phyloP scores from a whole-genome alignment of 106 monocot genomes.

The Acorus calamus region DNA sequence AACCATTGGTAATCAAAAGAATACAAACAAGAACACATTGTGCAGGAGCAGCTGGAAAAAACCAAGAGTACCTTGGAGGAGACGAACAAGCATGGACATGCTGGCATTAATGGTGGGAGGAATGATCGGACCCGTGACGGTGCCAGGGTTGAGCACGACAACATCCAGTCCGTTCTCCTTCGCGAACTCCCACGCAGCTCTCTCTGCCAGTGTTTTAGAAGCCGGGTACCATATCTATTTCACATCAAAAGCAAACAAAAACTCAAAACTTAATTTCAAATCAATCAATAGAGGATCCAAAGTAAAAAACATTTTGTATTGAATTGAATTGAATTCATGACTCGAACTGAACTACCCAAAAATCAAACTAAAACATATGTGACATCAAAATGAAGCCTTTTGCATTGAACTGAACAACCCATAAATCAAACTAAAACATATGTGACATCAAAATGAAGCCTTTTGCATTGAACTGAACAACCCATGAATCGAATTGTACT shows the following conservation, averaged over 20 bases:
- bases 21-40: too few species aligned
- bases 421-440: background rate
- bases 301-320: too few species aligned
- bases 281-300: background rate
- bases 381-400: too few species aligned
- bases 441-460: too few species aligned
- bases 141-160: conserved; percentile 86
- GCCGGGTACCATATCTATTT: conserved; percentile 77
- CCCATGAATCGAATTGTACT: too few species aligned
- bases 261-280: too few species aligned
- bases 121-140: conserved; percentile 72
- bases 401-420: background rate
- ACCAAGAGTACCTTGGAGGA: conserved; percentile 43
- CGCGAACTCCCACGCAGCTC: conserved; percentile 79
- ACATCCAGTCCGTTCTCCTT: conserved; percentile 62
- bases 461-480: background rate
- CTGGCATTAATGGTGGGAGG: conserved; percentile 66
- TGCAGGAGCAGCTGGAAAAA: background rate
- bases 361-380: background rate
- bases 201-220: conserved; percentile 89
- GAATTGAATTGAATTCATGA: background rate
- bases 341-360: background rate
- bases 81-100: conserved; percentile 60
- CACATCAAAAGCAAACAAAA: too few species aligned
- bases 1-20: too few species aligned